Base-by-base conservation (phyloP, 1,139 yeast genomes). In the Taiozyma sp. region DNA sequence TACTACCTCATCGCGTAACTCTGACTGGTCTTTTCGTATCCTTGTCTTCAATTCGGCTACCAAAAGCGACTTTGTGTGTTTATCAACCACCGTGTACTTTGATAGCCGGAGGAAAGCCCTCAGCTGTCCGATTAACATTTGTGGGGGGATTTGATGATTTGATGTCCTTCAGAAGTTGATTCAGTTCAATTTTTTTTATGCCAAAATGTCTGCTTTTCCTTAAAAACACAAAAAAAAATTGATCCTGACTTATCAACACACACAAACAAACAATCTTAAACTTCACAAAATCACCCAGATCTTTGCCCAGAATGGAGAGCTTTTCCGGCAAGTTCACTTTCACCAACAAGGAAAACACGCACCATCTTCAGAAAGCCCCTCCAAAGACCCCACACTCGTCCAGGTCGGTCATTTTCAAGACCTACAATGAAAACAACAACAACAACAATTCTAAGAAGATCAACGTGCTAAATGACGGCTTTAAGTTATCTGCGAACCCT, bases 271-370 rank as follows among this genome's bases (percentile, higher is more conserved):
- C 27, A 24, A 38, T 2, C 24, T 8, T 19, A 8, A 8, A 38
- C 41, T 22, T 10, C 24, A 7, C 10, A 38, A 38, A 10, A 7
- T 2, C 40, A 36, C 9, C 9, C 36, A 32, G 36, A 19, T 19
- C 14, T 19, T 9, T 22, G 28, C 43, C 12, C 19, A 34, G 8
- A 7, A 53, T 53, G 56, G 56, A 52, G 34, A 46, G 45, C 13
- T 44, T 52, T 40, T 47, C 54, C 4, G 48, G 52, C 6, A n/a
- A 39, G 2, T 56, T 51, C 44, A 50, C 43, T 6, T 57, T 60
- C 54, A 43, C 54, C 9, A 54, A 62, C 54, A 62, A 62, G 53
- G 65, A 62, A 54, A 62, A 62, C 41, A 42, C 55, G 0, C 47
- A 41, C 2, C 23, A 51, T 6, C 32, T 47, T 1, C 49, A 44